phyloP scores from a whole-genome alignment of 148 eudicot species.

The Mesembryanthemum crystallinum region DNA sequence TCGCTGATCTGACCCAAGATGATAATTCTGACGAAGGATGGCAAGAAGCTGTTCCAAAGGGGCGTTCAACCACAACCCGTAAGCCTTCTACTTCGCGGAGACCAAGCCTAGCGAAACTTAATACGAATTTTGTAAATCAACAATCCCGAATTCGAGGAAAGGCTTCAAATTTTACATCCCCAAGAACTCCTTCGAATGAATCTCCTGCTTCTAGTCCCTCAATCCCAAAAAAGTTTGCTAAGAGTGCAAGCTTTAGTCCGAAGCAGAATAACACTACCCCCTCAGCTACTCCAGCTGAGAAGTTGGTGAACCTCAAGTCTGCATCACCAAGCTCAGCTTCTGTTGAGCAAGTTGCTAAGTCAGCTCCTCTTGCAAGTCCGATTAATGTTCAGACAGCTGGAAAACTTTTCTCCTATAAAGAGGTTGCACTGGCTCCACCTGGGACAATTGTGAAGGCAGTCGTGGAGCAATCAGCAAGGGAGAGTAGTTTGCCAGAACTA shows the following conservation, averaged over 20 bases:
- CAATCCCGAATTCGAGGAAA: constrained; percentile 52
- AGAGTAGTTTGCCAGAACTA: constrained; percentile 26
- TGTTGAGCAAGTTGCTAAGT: constrained; percentile 45
- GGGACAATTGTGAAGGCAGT: constrained; percentile 85
- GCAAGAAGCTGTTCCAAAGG: constrained; percentile 92
- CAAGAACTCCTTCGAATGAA: constrained; percentile 50
- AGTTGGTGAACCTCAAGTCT: constrained; percentile 45
- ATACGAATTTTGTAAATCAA: constrained; percentile 63
- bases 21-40: constrained; percentile 86
- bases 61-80: constrained; percentile 60
- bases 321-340: constrained; percentile 64
- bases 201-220: constrained; percentile 39
- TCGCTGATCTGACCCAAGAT: constrained; percentile 39
- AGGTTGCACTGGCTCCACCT: constrained; percentile 93
- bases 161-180: constrained; percentile 51
- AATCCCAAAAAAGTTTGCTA: constrained; percentile 47
- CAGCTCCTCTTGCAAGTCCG: constrained; percentile 42
- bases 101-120: constrained; percentile 74
- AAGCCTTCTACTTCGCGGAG: constrained; percentile 61
- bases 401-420: constrained; percentile 91
- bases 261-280: constrained; percentile 33
- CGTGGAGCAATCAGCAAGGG: constrained; percentile 53
- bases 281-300: constrained; percentile 38
- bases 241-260: constrained; percentile 66
- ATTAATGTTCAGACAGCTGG: constrained; percentile 54